Conservation (phyloP, 2,329 filamentous ascomycete species). For the Aspergillus pseudoviridinutans region DNA sequence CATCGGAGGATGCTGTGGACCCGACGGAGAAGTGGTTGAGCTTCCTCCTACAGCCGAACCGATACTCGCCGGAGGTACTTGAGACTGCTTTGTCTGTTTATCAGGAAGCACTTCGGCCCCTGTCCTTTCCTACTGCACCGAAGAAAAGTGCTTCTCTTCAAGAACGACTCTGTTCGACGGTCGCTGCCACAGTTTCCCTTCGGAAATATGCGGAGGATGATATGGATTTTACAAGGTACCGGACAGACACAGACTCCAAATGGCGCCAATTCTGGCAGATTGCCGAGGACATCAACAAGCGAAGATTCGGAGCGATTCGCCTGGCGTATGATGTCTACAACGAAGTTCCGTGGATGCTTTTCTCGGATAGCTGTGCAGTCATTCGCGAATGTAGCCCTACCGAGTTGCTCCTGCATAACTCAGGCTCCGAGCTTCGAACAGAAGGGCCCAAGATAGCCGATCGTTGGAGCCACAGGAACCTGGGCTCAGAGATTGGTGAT, state of each 20-base stretch:
- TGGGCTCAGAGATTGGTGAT: slow-evolving; percentile 47
- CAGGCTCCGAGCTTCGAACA: slow-evolving; percentile 35
- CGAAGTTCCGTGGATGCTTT: slow-evolving; percentile 77
- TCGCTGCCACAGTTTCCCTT: slow-evolving; percentile 66
- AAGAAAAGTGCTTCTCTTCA: slow-evolving; percentile 57
- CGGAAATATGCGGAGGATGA: slow-evolving; percentile 58
- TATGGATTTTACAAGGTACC: slow-evolving; percentile 73
- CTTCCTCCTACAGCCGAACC: slow-evolving; percentile 76
- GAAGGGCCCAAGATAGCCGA: slow-evolving; percentile 37
- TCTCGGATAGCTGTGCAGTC: slow-evolving; percentile 74
- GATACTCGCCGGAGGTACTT: slow-evolving; percentile 73
- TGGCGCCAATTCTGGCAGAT: slow-evolving; percentile 90
- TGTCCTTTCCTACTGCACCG: slow-evolving; percentile 38
- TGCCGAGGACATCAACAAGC: slow-evolving; percentile 78
- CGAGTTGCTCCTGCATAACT: slow-evolving; percentile 72
- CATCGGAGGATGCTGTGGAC: slow-evolving; percentile 63
- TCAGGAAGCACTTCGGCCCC: slow-evolving; percentile 56
- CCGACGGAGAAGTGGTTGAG: slow-evolving; percentile 81
- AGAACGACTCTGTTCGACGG: slow-evolving; percentile 69
- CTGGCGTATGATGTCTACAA: slow-evolving; percentile 68
- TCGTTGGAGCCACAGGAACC: slow-evolving; percentile 43
- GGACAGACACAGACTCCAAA: slow-evolving; percentile 69
- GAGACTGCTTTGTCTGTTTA: slow-evolving; percentile 82
- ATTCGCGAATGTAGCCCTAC: slow-evolving; percentile 74
- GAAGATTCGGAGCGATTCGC: slow-evolving; percentile 75